Conservation (phyloP, 1,284 basidiomycete species). For the Ustilago sp. region DNA sequence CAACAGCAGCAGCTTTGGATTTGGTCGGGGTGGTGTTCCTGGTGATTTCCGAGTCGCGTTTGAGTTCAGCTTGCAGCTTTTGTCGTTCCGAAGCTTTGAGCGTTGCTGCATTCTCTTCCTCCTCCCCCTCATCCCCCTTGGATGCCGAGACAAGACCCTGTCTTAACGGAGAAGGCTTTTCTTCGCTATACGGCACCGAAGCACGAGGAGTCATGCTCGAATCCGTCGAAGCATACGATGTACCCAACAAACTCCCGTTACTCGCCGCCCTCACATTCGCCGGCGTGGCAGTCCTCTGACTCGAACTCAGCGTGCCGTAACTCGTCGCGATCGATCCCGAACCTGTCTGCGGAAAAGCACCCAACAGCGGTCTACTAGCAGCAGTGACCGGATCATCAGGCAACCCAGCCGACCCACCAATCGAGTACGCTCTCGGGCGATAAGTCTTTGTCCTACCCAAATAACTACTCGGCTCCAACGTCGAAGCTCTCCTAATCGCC, state of each 20-base stretch:
- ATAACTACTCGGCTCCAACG: constrained; percentile 26
- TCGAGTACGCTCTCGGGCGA: constrained; percentile 39
- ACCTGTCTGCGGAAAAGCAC: constrained; percentile 11
- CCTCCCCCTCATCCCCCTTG: constrained; percentile 1
- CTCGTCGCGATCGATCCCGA: constrained; percentile 19
- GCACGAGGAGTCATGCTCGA: constrained; percentile 50
- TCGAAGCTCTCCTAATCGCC: constrained; percentile 48
- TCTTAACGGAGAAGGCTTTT: constrained; percentile 8
- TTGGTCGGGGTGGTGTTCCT: constrained; percentile 32
- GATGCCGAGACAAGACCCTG: neutral
- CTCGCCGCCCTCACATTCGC: constrained; percentile 42
- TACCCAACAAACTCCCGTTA: constrained; percentile 21
- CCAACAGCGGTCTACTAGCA: constrained; percentile 32
- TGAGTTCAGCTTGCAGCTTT: constrained; percentile 38
- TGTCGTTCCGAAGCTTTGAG: constrained; percentile 55
- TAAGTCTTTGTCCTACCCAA: constrained; percentile 18
- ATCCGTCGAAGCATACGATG: constrained; percentile 48
- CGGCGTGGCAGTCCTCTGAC: constrained; percentile 57
- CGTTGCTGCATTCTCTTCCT: constrained; percentile 35
- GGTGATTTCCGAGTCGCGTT: constrained; percentile 3
- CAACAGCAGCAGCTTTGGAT: neutral
- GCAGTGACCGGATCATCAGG: constrained; percentile 50
- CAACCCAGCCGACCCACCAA: constrained; percentile 45
- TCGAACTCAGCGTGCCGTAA: constrained; percentile 60
- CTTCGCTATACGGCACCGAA: constrained; percentile 23